Base-by-base conservation (phyloP, 495 filamentous ascomycete species). In the Neurospora terricola region DNA sequence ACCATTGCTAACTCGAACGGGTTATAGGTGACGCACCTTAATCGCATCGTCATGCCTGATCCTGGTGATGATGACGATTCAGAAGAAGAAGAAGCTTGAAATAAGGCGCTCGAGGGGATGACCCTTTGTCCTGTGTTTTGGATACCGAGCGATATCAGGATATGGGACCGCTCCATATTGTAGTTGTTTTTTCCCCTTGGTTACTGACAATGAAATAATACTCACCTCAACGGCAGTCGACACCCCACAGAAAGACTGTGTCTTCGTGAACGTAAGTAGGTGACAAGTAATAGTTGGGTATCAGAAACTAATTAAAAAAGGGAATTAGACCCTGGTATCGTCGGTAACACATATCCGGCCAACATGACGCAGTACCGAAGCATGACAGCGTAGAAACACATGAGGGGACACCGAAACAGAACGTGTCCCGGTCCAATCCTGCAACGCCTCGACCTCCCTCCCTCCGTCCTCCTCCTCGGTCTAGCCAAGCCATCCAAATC, bases 41-140 rank as follows among this genome's bases (percentile, higher is more conserved):
- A 91, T 73, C 86, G 84, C 73, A 83, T 89, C 36, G 87, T 90
- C 72, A 90, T 89, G 90, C 90, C 90, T 30, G 90, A 92, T 72
- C 84, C 83, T 4, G 79, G 76, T 12, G 73, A 78, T 38, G 83
- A 83, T 54, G 78, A 78, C 38, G 82, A 83, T 36, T 78, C 79
- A 16, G 77, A 73, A 11, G 80, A 77, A 18, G 78, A 78, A 40
- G 79, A 76, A 3, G 75, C 75, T 8, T 74, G 45, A 11, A 48
- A 27, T 0, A 69, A 73, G 1, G 72, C 66, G 4, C 69, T 70
- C 18, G 74, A 70, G 38, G 69, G 45, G 14, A 54, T 62, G 14
- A 54, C 66, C 12, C 18, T 38, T 38, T 27, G 1, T 66, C 21
- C 7, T 43, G 0, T 62, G 21, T 27, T 59, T 37, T 48, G 59